Evolutionary conservation across 345 rosid species (phyloP), one percentile per base, ranked within the genome.

Genomic region (Euclidium syriacum): DNA sequence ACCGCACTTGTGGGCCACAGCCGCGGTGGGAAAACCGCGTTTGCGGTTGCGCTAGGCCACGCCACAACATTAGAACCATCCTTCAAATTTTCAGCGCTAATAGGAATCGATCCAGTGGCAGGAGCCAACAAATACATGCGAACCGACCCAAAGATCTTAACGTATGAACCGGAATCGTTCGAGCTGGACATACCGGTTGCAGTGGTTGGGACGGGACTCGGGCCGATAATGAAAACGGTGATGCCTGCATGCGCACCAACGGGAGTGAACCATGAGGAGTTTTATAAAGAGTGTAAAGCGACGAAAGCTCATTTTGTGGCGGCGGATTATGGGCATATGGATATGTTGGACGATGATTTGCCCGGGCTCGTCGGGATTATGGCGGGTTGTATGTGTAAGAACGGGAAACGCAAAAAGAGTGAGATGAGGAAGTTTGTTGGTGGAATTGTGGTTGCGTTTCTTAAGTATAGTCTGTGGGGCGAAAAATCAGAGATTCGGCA

Each of bases 321-420:
- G 26, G 69, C 74, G 35, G 57, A 70, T 35, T 62, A 54, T 8
- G 74, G 74, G 46, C 74, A 70, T 23, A 70, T 70, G 74, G 74
- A 62, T 47, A 70, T 70, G 74, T 70, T 70, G 57, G 74, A 70
- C 43, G 69, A 70, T 36, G 33, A 53, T 26, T 29, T 70, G 40
- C 68, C 48, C 15, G 62, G 62, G 61, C 26, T 43, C 38, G 26
- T 61, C 30, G 68, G 74, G 68, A 50, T 33, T 43, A 15, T 61
- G 67, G 67, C 62, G 1, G 73, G 62, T 35, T 62, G 74, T 44
- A 11, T 54, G 63, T 70, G 74, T 30, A 70, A 70, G 57, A 70
- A 62, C 2, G 64, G 64, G 20, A 36, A 53, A 16, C 10, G 55
- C 0, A 18, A 54, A 3, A 70, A 70, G 40, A 54, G 41, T 24